A percentile compares a stretch with the other conserved stretches of the same genome.
phyloP scores from a whole-genome alignment of 2,329 filamentous ascomycete genomes.

The Fusarium keratoplasticum region DNA sequence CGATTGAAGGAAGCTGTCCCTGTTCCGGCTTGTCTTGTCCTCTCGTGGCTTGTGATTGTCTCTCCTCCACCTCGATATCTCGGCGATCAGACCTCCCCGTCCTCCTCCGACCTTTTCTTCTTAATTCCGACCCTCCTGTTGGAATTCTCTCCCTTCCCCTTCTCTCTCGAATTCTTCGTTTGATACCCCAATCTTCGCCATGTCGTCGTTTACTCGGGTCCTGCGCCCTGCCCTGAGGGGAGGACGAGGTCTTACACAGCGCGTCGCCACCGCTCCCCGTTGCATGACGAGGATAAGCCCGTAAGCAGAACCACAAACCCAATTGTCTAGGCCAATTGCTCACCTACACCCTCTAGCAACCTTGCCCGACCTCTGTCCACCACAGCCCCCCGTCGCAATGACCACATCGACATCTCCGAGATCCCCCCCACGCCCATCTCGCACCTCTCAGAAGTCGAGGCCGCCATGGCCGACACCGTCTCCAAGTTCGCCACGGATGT shows the following conservation, averaged over 20 bases:
- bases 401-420: conserved; percentile 72
- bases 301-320: conserved; percentile 35
- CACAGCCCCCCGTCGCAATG: conserved; percentile 64
- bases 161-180: neutral
- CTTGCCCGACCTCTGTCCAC: conserved; percentile 69
- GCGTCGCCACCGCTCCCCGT: conserved; percentile 38
- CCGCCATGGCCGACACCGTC: conserved; percentile 89
- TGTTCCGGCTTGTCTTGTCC: neutral
- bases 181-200: conserved; percentile 17
- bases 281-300: conserved; percentile 38
- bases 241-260: conserved; percentile 52
- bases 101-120: neutral
- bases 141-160: neutral
- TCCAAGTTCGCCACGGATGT: conserved; percentile 91
- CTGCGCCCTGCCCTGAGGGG: conserved; percentile 64
- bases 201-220: conserved; percentile 61
- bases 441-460: conserved; percentile 90
- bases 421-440: conserved; percentile 92
- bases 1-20: neutral
- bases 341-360: conserved; percentile 25
- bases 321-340: conserved; percentile 1
- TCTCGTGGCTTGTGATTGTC: conserved; percentile 36
- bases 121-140: neutral
- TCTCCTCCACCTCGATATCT: conserved; percentile 24
- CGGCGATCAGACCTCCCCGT: neutral